These are phyloP conservation scores for Pezicula neosporulosa DNA, from an alignment of 2,329 filamentous ascomycete genomes.

Conservation along the genomic window DNA sequence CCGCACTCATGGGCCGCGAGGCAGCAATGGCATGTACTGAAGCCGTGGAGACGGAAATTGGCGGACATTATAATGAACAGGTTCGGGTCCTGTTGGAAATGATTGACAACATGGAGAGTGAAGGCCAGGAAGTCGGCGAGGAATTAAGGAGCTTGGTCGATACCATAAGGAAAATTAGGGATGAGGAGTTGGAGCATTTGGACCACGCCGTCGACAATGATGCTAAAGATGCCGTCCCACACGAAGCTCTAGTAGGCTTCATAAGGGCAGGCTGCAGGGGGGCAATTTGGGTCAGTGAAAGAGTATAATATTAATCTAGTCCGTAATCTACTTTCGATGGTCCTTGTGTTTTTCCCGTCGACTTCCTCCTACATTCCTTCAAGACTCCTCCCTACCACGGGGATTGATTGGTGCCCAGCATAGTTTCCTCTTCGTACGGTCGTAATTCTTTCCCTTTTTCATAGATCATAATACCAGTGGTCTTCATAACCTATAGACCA, in stretches of 20 bases:
- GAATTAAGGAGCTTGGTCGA: conserved; percentile 72
- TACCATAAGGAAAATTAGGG: conserved; percentile 78
- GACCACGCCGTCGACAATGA: conserved; percentile 95
- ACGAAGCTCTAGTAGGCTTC: conserved; percentile 81
- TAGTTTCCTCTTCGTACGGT: no score
- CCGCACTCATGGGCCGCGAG: conserved; percentile 83
- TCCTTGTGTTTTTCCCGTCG: not conserved
- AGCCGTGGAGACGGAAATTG: conserved; percentile 97
- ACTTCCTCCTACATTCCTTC: no score
- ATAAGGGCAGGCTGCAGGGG: conserved; percentile 88
- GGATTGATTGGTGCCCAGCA: no score
- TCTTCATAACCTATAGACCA: no score
- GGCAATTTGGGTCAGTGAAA: conserved; percentile 89
- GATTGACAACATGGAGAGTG: conserved; percentile 69
- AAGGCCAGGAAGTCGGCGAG: conserved; percentile 75
- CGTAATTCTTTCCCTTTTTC: no score
- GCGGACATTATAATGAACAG: conserved; percentile 91
- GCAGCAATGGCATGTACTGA: conserved; percentile 99
- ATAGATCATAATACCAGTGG: no score
- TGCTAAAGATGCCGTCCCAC: conserved; percentile 82
- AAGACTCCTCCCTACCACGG: no score
- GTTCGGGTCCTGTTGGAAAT: conserved; percentile 79
- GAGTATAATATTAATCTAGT: conserved; percentile 41
- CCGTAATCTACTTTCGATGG: not conserved
- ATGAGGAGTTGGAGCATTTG: conserved; percentile 95